Percentiles rank a stretch among this genome's conserved stretches.
These are phyloP conservation scores for Coemansia sp. DNA, from an alignment of 192 early-diverging fungal species.

Conservation along the genomic window DNA sequence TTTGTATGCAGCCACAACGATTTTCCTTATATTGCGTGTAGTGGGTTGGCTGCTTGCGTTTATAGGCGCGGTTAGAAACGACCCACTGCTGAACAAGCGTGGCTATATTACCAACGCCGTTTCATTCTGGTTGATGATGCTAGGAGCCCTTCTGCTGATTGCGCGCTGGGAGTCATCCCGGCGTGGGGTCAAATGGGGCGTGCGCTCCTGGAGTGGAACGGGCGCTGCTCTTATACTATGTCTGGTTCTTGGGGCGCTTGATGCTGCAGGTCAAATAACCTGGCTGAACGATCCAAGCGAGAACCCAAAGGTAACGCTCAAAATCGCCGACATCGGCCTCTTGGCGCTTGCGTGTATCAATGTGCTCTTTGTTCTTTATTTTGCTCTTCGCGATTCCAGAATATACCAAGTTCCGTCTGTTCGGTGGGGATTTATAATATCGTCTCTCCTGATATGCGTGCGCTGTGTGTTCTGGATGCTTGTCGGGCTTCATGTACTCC, in stretches of 20 bases:
- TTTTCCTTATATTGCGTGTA: conserved; percentile 39
- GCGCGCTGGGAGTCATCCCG: conserved; percentile 42
- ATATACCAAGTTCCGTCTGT: conserved; percentile 48
- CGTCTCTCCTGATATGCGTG: conserved; percentile 14
- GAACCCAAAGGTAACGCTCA: conserved; percentile 21
- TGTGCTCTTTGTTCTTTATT: conserved; percentile 18
- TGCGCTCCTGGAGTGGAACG: conserved; percentile 29
- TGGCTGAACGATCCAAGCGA: conserved; percentile 50
- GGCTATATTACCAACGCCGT: conserved; percentile 48
- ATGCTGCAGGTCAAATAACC: conserved; percentile 49
- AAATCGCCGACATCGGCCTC: conserved; percentile 40
- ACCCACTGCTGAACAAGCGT: conserved; percentile 39
- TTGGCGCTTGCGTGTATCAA: conserved; percentile 24
- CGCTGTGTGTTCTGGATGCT: conserved; percentile 54
- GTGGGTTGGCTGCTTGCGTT: conserved; percentile 51
- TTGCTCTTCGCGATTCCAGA: conserved; percentile 25
- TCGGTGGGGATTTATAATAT: conserved; percentile 36
- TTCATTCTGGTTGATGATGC: conserved; percentile 45
- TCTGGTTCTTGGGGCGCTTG: conserved; percentile 41
- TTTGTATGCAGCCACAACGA: conserved; percentile 21
- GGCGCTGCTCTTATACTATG: conserved; percentile 27
- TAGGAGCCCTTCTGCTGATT: conserved; percentile 31
- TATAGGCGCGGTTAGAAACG: conserved; percentile 37
- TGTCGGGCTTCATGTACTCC: conserved; percentile 27
- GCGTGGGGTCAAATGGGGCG: conserved; percentile 29